Conservation (phyloP, 441 rosid genomes). For the Adansonia gregorii region DNA sequence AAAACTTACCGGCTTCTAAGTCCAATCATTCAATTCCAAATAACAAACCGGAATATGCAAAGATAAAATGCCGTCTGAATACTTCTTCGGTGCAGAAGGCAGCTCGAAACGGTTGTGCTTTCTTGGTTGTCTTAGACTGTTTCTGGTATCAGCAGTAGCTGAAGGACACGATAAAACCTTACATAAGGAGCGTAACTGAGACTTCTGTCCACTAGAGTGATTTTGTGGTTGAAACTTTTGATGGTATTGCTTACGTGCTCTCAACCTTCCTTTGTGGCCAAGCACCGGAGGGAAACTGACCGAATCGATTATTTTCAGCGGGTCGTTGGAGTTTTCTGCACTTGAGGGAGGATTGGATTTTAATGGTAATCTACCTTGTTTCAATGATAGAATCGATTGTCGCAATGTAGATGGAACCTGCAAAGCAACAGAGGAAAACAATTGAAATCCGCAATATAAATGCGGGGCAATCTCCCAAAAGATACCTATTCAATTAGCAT, state of each 20-base stretch:
- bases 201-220: slow-evolving; percentile 32
- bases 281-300: slow-evolving; percentile 46
- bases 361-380: slow-evolving; percentile 39
- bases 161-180: slow-evolving; percentile 41
- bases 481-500: background rate
- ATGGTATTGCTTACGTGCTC: slow-evolving; percentile 39
- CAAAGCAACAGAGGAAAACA: slow-evolving; percentile 19
- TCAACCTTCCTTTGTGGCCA: slow-evolving; percentile 40
- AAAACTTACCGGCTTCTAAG: background rate
- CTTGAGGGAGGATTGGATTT: slow-evolving; percentile 32
- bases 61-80: slow-evolving; percentile 54
- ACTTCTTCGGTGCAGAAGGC: slow-evolving; percentile 52
- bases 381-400: slow-evolving; percentile 54
- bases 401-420: slow-evolving; percentile 70
- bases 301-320: slow-evolving; percentile 30
- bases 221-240: slow-evolving; percentile 37
- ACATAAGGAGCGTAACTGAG: slow-evolving; percentile 55
- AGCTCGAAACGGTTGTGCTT: slow-evolving; percentile 36
- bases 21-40: slow-evolving; percentile 20
- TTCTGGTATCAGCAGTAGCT: slow-evolving; percentile 24
- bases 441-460: slow-evolving; percentile 1
- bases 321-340: slow-evolving; percentile 26
- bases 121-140: slow-evolving; percentile 32
- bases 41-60: slow-evolving; percentile 44
- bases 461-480: background rate